These are phyloP conservation scores for Fusarium algeriense DNA, from an alignment of 2,329 filamentous ascomycete species.

Conservation along the genomic window DNA sequence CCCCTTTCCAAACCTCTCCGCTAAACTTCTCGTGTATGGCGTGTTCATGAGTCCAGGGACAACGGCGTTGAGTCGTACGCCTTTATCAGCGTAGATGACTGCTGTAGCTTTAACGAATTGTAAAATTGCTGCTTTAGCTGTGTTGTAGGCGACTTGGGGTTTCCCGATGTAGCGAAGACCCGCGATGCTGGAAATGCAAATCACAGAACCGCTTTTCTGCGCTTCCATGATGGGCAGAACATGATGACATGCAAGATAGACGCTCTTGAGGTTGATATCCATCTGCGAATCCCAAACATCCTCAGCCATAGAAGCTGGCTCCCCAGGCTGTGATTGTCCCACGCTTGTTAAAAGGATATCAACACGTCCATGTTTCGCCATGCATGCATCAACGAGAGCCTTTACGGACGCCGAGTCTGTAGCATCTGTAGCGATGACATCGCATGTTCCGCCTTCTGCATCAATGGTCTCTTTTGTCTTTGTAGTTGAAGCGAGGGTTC, in stretches of 20 bases:
- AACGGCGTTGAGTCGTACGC: constrained; percentile 65
- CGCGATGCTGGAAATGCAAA: constrained; percentile 64
- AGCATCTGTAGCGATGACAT: constrained; percentile 62
- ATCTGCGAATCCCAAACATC: constrained; percentile 65
- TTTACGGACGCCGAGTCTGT: constrained; percentile 66
- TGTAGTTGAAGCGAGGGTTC: constrained; percentile 55
- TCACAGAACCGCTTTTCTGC: constrained; percentile 57
- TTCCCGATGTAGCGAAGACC: constrained; percentile 63
- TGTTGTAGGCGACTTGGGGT: constrained; percentile 66
- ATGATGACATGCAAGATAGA: constrained; percentile 65
- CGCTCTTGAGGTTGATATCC: constrained; percentile 67
- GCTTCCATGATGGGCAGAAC: constrained; percentile 67
- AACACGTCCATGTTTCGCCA: constrained; percentile 65
- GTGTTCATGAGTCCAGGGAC: constrained; percentile 70
- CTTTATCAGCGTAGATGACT: constrained; percentile 61
- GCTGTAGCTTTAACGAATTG: constrained; percentile 64
- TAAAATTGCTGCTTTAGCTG: constrained; percentile 64
- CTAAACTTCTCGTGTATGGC: constrained; percentile 61
- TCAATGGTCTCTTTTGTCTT: constrained; percentile 56
- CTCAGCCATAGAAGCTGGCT: constrained; percentile 62
- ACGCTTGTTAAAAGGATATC: constrained; percentile 73
- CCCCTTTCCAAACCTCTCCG: constrained; percentile 58
- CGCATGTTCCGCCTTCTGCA: constrained; percentile 50
- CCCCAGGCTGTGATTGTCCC: constrained; percentile 66
- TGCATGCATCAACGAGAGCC: constrained; percentile 63